Evolutionary conservation across 2,329 filamentous ascomycete genomes (phyloP).

Genomic region (Epichloe festucae): DNA sequence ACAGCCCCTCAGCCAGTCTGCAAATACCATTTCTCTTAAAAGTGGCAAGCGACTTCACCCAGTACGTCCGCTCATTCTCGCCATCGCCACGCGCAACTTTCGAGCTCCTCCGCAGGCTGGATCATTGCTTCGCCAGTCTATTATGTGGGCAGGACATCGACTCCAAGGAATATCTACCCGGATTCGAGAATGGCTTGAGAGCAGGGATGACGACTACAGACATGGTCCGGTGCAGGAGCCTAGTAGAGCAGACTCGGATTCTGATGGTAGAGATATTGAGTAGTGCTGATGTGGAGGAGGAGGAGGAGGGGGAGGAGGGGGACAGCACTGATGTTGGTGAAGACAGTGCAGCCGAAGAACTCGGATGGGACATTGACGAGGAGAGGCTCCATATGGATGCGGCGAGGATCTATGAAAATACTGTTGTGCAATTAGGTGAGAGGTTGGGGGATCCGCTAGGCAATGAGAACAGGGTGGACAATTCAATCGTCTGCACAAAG

Average conservation of each 20-base stretch:
- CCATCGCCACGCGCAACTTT: slow-evolving; percentile 52
- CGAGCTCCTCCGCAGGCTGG: slow-evolving; percentile 60
- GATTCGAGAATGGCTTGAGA: slow-evolving; percentile 48
- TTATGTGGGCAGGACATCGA: slow-evolving; percentile 54
- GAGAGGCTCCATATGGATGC: slow-evolving; percentile 54
- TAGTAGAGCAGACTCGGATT: slow-evolving; percentile 65
- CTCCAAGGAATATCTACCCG: slow-evolving; percentile 52
- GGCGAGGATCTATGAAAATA: slow-evolving; percentile 66
- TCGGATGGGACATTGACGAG: slow-evolving; percentile 27
- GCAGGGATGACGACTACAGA: slow-evolving; percentile 66
- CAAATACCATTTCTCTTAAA: slow-evolving; percentile 77
- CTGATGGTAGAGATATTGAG: slow-evolving; percentile 57
- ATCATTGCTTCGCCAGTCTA: slow-evolving; percentile 70
- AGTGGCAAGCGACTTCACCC: slow-evolving; percentile 58
- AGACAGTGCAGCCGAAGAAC: slow-evolving; percentile 19
- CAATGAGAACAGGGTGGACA: slow-evolving; percentile 6
- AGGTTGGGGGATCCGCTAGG: slow-evolving; percentile 37
- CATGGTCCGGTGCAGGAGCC: slow-evolving; percentile 73
- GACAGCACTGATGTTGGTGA: slow-evolving; percentile 5
- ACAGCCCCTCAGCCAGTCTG: slow-evolving; percentile 46
- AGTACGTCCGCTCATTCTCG: slow-evolving; percentile 60
- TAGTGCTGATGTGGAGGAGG: slow-evolving; percentile 24
- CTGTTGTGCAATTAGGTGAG: slow-evolving; percentile 61
- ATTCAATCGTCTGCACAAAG: slow-evolving; percentile 1
- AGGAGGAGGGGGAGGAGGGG: slow-evolving; percentile 17